Evolutionary conservation across 495 filamentous ascomycete genomes (phyloP).

Genomic region (Daldinia childiae): DNA sequence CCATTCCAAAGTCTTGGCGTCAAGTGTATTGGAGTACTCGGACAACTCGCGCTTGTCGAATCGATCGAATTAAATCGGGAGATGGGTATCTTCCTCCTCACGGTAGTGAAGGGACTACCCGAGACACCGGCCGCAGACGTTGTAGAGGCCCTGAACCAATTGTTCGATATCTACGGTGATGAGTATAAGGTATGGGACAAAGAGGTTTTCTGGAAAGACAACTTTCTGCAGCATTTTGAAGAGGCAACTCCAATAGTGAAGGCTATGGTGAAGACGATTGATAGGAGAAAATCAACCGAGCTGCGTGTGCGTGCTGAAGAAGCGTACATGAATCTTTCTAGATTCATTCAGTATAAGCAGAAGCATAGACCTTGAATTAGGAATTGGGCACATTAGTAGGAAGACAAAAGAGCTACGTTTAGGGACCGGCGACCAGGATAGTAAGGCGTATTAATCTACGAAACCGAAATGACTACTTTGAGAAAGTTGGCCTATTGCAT

Average conservation of each 20-base stretch:
- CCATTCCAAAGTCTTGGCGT: conserved; percentile 63
- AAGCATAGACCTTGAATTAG: conserved; percentile 49
- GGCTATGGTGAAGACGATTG: conserved; percentile 62
- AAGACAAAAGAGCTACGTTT: background rate
- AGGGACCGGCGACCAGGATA: background rate
- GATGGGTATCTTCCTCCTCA: conserved; percentile 68
- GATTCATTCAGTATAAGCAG: conserved; percentile 70
- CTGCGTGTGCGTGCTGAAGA: conserved; percentile 65
- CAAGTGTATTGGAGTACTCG: conserved; percentile 70
- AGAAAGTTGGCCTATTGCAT: background rate
- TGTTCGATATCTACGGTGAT: conserved; percentile 71
- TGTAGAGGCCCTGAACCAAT: conserved; percentile 67
- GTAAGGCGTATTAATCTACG: conserved; percentile 23
- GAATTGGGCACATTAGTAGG: background rate
- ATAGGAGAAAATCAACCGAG: conserved; percentile 63
- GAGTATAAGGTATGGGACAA: conserved; percentile 61
- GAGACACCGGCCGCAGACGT: conserved; percentile 59
- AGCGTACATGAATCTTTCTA: conserved; percentile 61
- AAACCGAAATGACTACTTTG: background rate
- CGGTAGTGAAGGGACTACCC: conserved; percentile 55
- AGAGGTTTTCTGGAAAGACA: conserved; percentile 68
- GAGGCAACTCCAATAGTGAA: conserved; percentile 59
- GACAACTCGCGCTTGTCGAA: conserved; percentile 61
- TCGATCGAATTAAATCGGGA: conserved; percentile 60
- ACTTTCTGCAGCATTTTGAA: conserved; percentile 66